Percentiles rank a stretch among this genome's conserved stretches.
Evolutionary conservation across 2,329 filamentous ascomycete genomes (phyloP).

Genomic region (Colletotrichum tanaceti): DNA sequence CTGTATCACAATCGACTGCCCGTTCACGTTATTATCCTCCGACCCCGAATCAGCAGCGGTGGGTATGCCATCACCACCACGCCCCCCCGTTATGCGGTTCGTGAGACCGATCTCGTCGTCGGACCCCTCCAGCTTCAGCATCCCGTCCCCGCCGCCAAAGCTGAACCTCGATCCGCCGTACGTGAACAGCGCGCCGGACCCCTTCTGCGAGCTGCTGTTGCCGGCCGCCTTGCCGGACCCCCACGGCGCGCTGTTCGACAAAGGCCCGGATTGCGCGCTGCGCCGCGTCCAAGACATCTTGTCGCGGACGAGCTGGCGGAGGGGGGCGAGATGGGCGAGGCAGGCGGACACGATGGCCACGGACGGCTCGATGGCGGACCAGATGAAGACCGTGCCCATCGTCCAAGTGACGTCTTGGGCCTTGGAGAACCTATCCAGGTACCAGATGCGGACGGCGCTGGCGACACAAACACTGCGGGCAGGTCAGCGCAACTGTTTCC

Average conservation of each 20-base stretch:
- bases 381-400: conserved; percentile 46
- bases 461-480: conserved; percentile 26
- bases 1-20: neutral
- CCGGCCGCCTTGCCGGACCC: neutral
- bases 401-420: conserved; percentile 32
- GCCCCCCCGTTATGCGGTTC: neutral
- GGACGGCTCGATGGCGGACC: conserved; percentile 55
- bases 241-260: conserved; percentile 6
- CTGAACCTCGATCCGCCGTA: conserved; percentile 28
- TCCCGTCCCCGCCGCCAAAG: conserved; percentile 11
- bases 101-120: conserved; percentile 35
- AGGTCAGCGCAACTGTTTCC: neutral
- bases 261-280: conserved; percentile 1
- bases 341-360: conserved; percentile 54
- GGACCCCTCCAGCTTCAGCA: conserved; percentile 11
- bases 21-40: conserved; percentile 42
- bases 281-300: conserved; percentile 14
- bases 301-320: conserved; percentile 30
- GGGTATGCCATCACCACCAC: neutral
- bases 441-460: conserved; percentile 30
- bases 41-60: conserved; percentile 6
- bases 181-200: conserved; percentile 23
- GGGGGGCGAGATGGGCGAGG: conserved; percentile 52
- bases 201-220: conserved; percentile 14
- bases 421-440: conserved; percentile 28